Evolutionary conservation across 331 rosid species (phyloP), one percentile per base, ranked within the genome.

Genomic region (Pyracantha coccinea): DNA sequence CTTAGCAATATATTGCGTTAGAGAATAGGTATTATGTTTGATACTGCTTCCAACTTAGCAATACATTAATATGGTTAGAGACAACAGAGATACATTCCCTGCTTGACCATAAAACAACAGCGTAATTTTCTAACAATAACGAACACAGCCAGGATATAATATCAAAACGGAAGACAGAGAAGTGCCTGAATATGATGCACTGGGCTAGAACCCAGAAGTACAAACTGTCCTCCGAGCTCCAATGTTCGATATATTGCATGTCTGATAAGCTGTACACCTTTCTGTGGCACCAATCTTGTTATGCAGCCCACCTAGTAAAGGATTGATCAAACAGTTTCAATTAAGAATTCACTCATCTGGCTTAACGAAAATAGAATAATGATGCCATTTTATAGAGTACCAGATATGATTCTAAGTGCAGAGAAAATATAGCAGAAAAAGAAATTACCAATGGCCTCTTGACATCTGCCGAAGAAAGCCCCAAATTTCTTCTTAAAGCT

Each of bases 281-380:
- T 95, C 80, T 95, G 99, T 32, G 99, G 97, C 79, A 95, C 99
- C 90, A 95, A 79, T 77, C 99, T 89, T 78, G 99, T 92, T 81
- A 95, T 86, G 93, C 96, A 89, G 53, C 92, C 96, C 74, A 95
- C 93, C 99, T 95, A 83, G 82, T 47, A 50, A 78, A 69, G 45
- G 74, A 71, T 41, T 54, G 68, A 79, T 82, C 44, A 25, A 68
- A 78, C 59, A 31, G 45, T 71, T 76, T 44, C 21, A 68, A 60
- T 41, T 21, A 62, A 70, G 71, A 9, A 55, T 63, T 72, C 64
- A 41, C n/a, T 17, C 35, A 45, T 54, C 65, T 57, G 19, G 58
- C 23, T 66, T 24, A 68, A 28, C 38, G 6, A 23, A 66, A 33
- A 33, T 29, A 14, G 16, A 29, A 45, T 68, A 38, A 35, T 1